phyloP scores from a whole-genome alignment of 106 monocot genomes.

The Phalaenopsis aphrodite region DNA sequence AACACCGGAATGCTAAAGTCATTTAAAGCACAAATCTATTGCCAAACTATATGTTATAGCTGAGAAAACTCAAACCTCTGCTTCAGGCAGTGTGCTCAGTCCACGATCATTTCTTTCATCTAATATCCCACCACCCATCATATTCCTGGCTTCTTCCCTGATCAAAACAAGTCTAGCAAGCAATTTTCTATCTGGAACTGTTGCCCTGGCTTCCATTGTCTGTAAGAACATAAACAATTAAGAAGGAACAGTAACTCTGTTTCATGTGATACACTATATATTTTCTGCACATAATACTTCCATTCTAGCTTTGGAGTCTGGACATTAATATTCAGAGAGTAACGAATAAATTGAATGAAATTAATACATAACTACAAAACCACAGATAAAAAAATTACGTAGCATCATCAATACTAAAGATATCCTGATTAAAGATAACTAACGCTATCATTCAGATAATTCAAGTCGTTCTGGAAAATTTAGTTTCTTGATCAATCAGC shows the following conservation, averaged over 20 bases:
- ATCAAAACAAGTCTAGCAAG: conserved; percentile 90
- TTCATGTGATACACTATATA: no score
- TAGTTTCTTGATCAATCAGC: no score
- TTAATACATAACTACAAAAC: no score
- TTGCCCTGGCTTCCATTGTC: conserved; percentile 81
- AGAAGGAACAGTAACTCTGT: not conserved
- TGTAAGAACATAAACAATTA: conserved; percentile 15
- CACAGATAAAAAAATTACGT: no score
- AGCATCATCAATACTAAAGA: no score
- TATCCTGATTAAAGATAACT: no score
- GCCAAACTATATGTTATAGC: not conserved
- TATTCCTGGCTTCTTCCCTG: conserved; percentile 82
- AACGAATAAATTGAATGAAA: no score
- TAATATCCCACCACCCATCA: conserved; percentile 95
- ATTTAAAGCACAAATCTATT: not conserved
- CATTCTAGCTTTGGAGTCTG: not conserved
- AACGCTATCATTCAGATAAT: no score
- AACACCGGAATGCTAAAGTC: not conserved
- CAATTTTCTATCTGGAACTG: conserved; percentile 80
- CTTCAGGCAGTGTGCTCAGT: conserved; percentile 80
- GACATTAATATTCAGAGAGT: not conserved
- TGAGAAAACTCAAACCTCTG: conserved; percentile 48
- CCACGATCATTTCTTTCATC: conserved; percentile 97
- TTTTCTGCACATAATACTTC: no score
- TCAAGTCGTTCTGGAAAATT: no score